phyloP scores from a whole-genome alignment of 139 green algal species.

The Picochlorum sp. region DNA sequence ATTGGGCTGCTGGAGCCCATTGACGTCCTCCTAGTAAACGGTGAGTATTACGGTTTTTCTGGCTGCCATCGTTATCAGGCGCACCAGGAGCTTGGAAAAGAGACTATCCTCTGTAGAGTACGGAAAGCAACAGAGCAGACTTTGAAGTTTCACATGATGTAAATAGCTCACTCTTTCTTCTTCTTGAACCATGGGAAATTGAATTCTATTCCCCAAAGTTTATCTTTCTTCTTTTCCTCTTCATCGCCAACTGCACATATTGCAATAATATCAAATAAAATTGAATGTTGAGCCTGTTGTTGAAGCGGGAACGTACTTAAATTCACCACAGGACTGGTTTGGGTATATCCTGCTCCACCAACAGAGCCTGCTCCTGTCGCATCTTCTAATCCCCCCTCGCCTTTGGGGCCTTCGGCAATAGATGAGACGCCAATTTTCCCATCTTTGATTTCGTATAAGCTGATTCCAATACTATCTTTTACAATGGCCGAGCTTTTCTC shows the following conservation, averaged over 20 bases:
- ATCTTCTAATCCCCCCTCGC: slow-evolving; percentile 72
- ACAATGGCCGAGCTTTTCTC: slow-evolving; percentile 33
- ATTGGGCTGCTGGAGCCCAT: slow-evolving; percentile 81
- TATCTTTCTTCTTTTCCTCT: slow-evolving; percentile 29
- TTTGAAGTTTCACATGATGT: slow-evolving; percentile 76
- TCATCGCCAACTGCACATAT: slow-evolving; percentile 12
- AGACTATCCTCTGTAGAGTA: slow-evolving; percentile 77
- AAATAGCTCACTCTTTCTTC: neutral
- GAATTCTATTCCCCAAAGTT: slow-evolving; percentile 18
- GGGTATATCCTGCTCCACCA: slow-evolving; percentile 41
- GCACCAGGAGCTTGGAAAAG: slow-evolving; percentile 60
- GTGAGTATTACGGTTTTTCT: slow-evolving; percentile 76
- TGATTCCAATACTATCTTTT: slow-evolving; percentile 52
- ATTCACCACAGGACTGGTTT: slow-evolving; percentile 26
- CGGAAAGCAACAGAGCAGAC: slow-evolving; percentile 54
- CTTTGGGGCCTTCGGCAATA: slow-evolving; percentile 54
- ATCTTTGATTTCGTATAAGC: slow-evolving; percentile 58
- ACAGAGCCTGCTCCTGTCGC: slow-evolving; percentile 54
- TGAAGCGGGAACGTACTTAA: slow-evolving; percentile 17
- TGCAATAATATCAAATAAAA: neutral
- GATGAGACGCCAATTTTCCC: slow-evolving; percentile 40
- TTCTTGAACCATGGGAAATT: slow-evolving; percentile 39
- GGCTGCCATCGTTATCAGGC: slow-evolving; percentile 73
- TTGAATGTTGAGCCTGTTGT: neutral
- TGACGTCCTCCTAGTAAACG: slow-evolving; percentile 73